These are phyloP conservation scores for Perkinsela sp. DNA, from an alignment of 208 protist genomes.

Conservation along the genomic window DNA sequence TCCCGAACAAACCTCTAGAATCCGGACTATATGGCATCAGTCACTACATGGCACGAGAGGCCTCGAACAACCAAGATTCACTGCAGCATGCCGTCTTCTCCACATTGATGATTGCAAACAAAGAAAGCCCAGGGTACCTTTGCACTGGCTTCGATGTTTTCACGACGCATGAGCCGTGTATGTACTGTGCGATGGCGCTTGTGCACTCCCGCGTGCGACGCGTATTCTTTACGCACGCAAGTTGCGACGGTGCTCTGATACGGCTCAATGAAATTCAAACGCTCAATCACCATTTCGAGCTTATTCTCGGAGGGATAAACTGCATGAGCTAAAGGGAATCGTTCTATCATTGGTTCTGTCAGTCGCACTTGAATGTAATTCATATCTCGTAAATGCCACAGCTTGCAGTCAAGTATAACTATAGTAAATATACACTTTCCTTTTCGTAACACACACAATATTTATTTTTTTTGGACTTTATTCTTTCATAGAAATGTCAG, in stretches of 20 bases:
- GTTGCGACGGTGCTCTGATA: constrained; percentile 10
- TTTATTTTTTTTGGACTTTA: too few species aligned
- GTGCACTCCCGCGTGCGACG: constrained; percentile 55
- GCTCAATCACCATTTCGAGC: not conserved
- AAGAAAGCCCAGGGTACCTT: constrained; percentile 24
- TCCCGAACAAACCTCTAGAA: too few species aligned
- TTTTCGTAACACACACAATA: too few species aligned
- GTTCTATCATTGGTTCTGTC: too few species aligned
- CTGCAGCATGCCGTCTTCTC: not conserved
- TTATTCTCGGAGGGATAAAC: not conserved
- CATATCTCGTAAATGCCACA: too few species aligned
- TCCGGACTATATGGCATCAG: too few species aligned
- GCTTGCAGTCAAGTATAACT: too few species aligned
- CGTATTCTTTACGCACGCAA: constrained; percentile 42
- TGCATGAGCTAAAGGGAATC: too few species aligned
- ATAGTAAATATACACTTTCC: too few species aligned
- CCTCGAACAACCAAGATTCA: not conserved
- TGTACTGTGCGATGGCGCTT: constrained; percentile 75
- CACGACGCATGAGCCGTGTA: constrained; percentile 64
- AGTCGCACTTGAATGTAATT: too few species aligned
- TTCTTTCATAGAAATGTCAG: constrained; percentile 1
- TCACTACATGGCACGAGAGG: too few species aligned
- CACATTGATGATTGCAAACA: not conserved
- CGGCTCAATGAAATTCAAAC: not conserved
- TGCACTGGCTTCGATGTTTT: constrained; percentile 44